Evolutionary conservation across 768 basidiomycete species (phyloP), one percentile per base, ranked within the genome.

Genomic region (Tylopilus sp.): DNA sequence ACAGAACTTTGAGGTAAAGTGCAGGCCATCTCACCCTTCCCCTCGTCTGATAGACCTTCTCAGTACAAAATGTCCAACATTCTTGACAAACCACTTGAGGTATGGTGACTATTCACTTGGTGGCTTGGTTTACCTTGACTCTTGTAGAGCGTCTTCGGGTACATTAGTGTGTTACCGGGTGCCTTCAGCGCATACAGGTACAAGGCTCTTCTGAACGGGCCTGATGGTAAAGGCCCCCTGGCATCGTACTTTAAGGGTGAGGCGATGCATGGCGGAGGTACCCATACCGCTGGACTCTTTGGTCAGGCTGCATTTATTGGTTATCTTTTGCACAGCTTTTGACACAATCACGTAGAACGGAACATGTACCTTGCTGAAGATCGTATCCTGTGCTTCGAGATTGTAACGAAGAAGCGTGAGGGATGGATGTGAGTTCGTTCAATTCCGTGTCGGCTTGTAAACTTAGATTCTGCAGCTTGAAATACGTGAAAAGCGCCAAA

Each of bases 11-110:
- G 91, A 95, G 77, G 83, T 82, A 60, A 38, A 22, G 33, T 33
- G 57, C 50, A 2, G 5, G 1, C 6, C 12, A 2, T 33, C 49
- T 17, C 11, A 13, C n/a, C 10, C 25, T 18, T 28, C 15, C 13
- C 28, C 21, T 36, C 6, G 11, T 52, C 38, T 58, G 30, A 57
- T 38, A 52, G 22, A 40, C 2, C 3, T 15, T 8, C 50, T 5
- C 39, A 86, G 83, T 95, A 95, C 75, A 95, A 95, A 75, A 91
- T 91, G 86, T 92, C 91, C 22, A 94, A 97, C 63, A 90, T 95
- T 57, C 81, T 98, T 31, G 95, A 98, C 68, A 98, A 98, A 68
- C 94, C 95, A 1, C 79, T 94, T 46, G 95, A 98, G 81, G 76
- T 91, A 64, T 45, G 79, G 67, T 33, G 6, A n/a, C 48, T 6